A percentile compares a stretch with the other conserved stretches of the same genome.
These are phyloP conservation scores for Diaporthe sp. DNA, from an alignment of 2,329 filamentous ascomycete species.

Conservation along the genomic window DNA sequence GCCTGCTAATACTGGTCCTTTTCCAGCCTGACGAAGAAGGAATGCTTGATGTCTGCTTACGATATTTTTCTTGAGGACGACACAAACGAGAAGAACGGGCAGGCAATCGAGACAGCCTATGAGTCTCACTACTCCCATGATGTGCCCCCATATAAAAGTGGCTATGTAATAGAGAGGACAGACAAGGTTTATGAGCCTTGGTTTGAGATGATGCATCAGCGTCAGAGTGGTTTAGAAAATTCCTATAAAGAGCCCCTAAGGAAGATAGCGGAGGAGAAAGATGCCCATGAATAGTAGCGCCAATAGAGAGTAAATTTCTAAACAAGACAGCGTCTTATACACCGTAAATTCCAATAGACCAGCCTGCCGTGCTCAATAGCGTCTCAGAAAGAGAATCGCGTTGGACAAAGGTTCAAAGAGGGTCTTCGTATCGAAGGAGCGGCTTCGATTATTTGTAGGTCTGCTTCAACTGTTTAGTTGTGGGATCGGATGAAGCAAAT, in stretches of 20 bases:
- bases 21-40: slow-evolving; percentile 8
- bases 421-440: too few relatives aligned
- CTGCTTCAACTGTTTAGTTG: too few relatives aligned
- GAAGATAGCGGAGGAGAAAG: neutral
- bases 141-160: slow-evolving; percentile 10
- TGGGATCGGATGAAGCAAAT: too few relatives aligned
- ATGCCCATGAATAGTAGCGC: too few relatives aligned
- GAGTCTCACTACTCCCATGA: slow-evolving; percentile 3
- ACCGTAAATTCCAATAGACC: too few relatives aligned
- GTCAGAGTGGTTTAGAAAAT: neutral
- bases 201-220: slow-evolving; percentile 7
- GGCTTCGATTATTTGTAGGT: too few relatives aligned
- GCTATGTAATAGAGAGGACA: slow-evolving; percentile 7
- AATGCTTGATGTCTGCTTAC: slow-evolving; percentile 18
- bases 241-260: neutral
- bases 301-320: too few relatives aligned
- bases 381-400: too few relatives aligned
- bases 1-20: neutral
- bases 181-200: slow-evolving; percentile 9
- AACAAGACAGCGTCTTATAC: too few relatives aligned
- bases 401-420: too few relatives aligned
- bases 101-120: slow-evolving; percentile 13
- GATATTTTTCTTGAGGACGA: neutral
- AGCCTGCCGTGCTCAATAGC: too few relatives aligned
- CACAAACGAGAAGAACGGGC: neutral